Percentiles rank a stretch among this genome's conserved stretches.
Conservation (phyloP, 2,329 filamentous ascomycete genomes). For the Metarhizium brunneum region DNA sequence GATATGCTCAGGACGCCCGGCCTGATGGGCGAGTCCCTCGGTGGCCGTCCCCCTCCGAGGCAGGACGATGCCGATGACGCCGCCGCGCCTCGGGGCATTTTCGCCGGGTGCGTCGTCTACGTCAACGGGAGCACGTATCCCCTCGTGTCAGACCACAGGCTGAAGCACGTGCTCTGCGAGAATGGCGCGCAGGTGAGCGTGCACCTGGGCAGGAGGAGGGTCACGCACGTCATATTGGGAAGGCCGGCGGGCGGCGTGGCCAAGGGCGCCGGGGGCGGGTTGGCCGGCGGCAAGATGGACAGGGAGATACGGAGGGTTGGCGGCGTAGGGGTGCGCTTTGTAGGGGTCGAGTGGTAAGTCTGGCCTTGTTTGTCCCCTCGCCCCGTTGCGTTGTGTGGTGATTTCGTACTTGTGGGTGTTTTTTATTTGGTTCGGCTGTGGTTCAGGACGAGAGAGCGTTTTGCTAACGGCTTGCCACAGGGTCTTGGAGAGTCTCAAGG, state of each 20-base stretch:
- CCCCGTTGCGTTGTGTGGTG: no score
- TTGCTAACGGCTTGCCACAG: constrained; percentile 27
- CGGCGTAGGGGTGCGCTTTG: constrained; percentile 66
- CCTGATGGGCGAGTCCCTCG: constrained; percentile 9
- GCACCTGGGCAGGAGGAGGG: constrained; percentile 59
- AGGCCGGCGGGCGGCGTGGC: constrained; percentile 33
- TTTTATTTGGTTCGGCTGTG: no score
- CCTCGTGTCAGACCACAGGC: constrained; percentile 71
- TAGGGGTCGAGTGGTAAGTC: constrained; percentile 69
- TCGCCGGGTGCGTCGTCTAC: constrained; percentile 66
- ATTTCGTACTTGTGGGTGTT: no score
- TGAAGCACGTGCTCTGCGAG: constrained; percentile 67
- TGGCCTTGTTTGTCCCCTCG: background rate
- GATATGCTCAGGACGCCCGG: constrained; percentile 44
- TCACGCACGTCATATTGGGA: constrained; percentile 82
- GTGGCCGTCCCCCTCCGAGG: background rate
- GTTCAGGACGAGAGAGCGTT: no score
- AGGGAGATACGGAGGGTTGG: constrained; percentile 62
- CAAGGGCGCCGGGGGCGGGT: constrained; percentile 59
- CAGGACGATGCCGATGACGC: no score
- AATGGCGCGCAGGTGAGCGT: constrained; percentile 67
- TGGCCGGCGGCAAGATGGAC: constrained; percentile 71
- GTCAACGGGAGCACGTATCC: constrained; percentile 83
- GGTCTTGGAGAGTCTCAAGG: constrained; percentile 76
- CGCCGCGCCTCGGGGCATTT: constrained; percentile 35